These are phyloP conservation scores for Stagonosporopsis rhizophila DNA, from an alignment of 2,329 filamentous ascomycete genomes.

Conservation along the genomic window DNA sequence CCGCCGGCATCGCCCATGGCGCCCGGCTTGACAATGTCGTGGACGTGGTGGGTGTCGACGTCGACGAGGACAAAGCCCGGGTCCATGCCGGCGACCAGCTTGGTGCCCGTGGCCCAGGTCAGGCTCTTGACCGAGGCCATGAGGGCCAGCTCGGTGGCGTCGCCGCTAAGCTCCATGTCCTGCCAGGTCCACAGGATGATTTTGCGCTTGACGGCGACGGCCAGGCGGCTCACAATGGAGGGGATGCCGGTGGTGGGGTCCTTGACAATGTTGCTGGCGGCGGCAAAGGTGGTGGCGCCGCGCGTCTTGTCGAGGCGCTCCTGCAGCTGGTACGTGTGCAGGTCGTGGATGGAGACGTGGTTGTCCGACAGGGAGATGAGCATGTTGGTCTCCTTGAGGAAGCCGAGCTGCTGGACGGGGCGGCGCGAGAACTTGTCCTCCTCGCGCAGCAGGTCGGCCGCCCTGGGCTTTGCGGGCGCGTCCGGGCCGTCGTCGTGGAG, in stretches of 20 bases:
- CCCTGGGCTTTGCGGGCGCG: constrained; percentile 42
- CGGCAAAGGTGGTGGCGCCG: constrained; percentile 87
- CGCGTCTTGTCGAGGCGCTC: constrained; percentile 83
- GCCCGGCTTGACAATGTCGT: constrained; percentile 80
- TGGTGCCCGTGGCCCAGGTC: constrained; percentile 89
- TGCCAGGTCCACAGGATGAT: constrained; percentile 95
- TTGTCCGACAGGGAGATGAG: constrained; percentile 91
- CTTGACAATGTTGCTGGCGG: constrained; percentile 94
- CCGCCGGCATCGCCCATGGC: constrained; percentile 70
- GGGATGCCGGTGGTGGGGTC: constrained; percentile 86
- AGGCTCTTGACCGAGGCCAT: constrained; percentile 85
- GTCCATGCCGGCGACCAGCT: constrained; percentile 88
- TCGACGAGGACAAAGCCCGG: constrained; percentile 91
- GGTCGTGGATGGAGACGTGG: constrained; percentile 86
- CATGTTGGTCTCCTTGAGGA: constrained; percentile 93
- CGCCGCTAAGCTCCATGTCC: constrained; percentile 82
- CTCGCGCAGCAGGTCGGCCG: constrained; percentile 87
- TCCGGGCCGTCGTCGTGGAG: constrained; percentile 27
- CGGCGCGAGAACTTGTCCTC: constrained; percentile 92
- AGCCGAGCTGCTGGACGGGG: constrained; percentile 89
- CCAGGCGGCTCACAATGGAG: constrained; percentile 88
- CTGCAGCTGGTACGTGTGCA: constrained; percentile 81
- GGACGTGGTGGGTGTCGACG: constrained; percentile 73
- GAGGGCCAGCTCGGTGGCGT: constrained; percentile 78
- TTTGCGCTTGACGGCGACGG: constrained; percentile 90